A percentile compares a stretch with the other conserved stretches of the same genome.
Conservation (phyloP, 208 protist genomes). For the Kentomonas sorsogonicus region DNA sequence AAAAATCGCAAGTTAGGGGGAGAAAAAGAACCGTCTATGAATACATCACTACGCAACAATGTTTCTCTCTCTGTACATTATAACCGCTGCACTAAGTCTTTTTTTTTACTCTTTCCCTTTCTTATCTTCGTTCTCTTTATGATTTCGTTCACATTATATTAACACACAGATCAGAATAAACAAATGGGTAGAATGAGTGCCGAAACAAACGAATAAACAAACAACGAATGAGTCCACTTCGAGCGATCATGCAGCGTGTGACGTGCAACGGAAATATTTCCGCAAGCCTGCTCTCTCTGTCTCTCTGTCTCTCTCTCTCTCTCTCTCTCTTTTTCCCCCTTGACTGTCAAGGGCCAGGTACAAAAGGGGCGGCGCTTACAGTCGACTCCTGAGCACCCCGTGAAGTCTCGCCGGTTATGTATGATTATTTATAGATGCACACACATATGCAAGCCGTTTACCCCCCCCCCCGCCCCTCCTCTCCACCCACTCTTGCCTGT, state of each 20-base stretch:
- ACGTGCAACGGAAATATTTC: no score
- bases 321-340: not conserved
- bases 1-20: no score
- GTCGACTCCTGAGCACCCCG: not conserved
- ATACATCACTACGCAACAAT: no score
- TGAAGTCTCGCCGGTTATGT: no score
- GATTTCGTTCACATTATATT: constrained; percentile 4
- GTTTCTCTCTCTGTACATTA: constrained; percentile 5
- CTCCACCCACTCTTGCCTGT: not conserved
- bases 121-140: constrained; percentile 8
- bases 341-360: not conserved
- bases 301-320: constrained; percentile 6
- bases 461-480: not conserved
- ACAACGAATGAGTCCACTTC: not conserved
- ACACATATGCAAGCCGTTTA: not conserved
- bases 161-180: constrained; percentile 9
- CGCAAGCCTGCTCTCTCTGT: no score
- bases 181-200: not conserved
- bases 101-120: not conserved
- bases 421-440: not conserved
- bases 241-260: no score
- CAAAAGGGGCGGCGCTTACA: not conserved
- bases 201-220: not conserved
- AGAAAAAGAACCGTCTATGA: no score
- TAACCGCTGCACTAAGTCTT: not conserved